Evolutionary conservation across 1,284 basidiomycete genomes (phyloP).

Genomic region (Pisolithus thermaeus): DNA sequence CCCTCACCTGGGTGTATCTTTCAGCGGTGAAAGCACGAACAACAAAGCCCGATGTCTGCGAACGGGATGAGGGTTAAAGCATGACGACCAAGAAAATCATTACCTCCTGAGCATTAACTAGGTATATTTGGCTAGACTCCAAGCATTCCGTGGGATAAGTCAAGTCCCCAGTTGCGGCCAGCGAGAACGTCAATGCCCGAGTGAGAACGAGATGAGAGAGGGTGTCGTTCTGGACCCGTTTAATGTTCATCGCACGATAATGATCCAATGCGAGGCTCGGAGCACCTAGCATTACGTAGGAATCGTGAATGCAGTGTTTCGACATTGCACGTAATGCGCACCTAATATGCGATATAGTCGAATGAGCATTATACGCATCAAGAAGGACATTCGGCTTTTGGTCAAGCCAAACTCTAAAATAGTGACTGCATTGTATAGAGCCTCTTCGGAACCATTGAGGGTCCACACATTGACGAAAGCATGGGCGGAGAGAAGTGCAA

Average conservation of each 20-base stretch:
- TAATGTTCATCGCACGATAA: constrained; percentile 68
- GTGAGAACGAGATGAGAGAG: constrained; percentile 76
- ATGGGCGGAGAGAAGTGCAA: constrained; percentile 70
- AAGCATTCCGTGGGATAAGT: constrained; percentile 67
- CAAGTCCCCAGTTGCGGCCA: constrained; percentile 65
- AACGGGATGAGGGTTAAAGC: constrained; percentile 5
- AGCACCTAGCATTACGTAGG: constrained; percentile 42
- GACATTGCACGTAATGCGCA: constrained; percentile 26
- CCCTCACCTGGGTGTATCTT: constrained; percentile 68
- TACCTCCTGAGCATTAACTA: constrained; percentile 72
- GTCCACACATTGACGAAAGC: constrained; percentile 63
- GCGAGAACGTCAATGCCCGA: constrained; percentile 73
- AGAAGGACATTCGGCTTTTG: constrained; percentile 75
- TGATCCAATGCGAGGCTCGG: constrained; percentile 68
- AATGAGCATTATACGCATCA: constrained; percentile 68
- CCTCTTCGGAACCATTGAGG: constrained; percentile 45
- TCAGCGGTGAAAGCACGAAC: constrained; percentile 70
- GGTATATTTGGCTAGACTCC: constrained; percentile 73
- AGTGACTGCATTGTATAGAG: constrained; percentile 57
- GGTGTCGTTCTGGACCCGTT: constrained; percentile 82
- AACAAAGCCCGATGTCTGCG: constrained; percentile 72
- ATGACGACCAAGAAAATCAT: constrained; percentile 8
- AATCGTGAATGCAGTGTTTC: constrained; percentile 2
- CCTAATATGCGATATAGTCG: constrained; percentile 77
- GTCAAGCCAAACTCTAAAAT: constrained; percentile 67